Evolutionary conservation across 176 grass and related monocot genomes (phyloP).

Genomic region (Musa acuminata): DNA sequence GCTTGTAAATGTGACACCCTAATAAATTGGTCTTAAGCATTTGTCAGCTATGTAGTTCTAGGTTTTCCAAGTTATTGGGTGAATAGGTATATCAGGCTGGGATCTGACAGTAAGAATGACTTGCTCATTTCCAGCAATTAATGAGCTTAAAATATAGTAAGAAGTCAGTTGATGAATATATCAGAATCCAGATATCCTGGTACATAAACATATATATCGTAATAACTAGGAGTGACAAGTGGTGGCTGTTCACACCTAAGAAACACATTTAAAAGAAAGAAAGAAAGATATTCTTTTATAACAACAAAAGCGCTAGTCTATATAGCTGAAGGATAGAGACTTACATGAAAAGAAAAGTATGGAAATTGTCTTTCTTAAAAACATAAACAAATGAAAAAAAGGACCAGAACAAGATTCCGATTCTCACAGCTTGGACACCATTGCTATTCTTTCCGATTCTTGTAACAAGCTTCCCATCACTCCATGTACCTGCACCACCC

Average conservation of each 20-base stretch:
- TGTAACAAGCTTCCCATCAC: constrained; percentile 96
- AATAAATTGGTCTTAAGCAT: not conserved
- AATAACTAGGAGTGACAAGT: not conserved
- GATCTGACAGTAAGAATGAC: not conserved
- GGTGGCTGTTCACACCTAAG: not conserved
- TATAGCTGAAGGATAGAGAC: not conserved
- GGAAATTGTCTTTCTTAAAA: not conserved
- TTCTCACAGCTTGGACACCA: constrained; percentile 90
- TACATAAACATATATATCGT: not conserved
- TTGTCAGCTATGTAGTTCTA: not conserved
- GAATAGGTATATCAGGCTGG: not conserved
- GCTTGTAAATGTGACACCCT: not conserved
- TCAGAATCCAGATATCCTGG: not conserved
- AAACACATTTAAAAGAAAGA: not conserved
- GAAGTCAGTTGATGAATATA: not conserved
- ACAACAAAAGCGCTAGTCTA: not conserved
- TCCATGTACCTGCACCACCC: constrained; percentile 99
- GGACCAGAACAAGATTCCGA: constrained; percentile 22
- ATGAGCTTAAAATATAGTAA: not conserved
- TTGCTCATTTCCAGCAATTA: not conserved
- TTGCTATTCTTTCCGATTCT: constrained; percentile 93
- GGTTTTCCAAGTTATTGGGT: not conserved
- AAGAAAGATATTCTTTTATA: not conserved
- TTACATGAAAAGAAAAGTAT: not conserved
- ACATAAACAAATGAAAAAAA: constrained; percentile 3